Evolutionary conservation across 2,329 filamentous ascomycete species (phyloP).

Genomic region (Talaromyces funiculosus): DNA sequence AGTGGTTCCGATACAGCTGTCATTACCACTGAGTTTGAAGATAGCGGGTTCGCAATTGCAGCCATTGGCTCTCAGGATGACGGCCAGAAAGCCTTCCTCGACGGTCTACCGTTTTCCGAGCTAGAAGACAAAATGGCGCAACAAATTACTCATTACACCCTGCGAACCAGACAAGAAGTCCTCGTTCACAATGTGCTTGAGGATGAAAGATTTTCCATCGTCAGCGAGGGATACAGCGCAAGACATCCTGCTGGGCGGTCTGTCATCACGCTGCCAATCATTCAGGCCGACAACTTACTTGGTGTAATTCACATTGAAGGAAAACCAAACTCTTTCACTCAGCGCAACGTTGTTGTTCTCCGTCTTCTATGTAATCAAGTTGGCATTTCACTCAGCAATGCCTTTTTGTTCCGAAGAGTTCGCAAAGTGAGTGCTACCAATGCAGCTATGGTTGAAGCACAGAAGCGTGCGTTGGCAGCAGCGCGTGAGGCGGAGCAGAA

Average conservation of each 20-base stretch:
- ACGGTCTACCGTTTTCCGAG: constrained; percentile 52
- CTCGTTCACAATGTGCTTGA: constrained; percentile 59
- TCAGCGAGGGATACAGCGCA: constrained; percentile 51
- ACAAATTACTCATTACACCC: constrained; percentile 57
- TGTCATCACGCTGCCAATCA: constrained; percentile 58
- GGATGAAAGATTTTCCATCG: constrained; percentile 60
- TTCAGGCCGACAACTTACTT: constrained; percentile 55
- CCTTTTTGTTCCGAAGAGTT: constrained; percentile 56
- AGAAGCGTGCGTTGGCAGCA: constrained; percentile 57
- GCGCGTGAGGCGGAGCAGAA: constrained; percentile 59
- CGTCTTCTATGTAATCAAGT: constrained; percentile 60
- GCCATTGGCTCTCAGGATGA: constrained; percentile 55
- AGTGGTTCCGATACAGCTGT: constrained; percentile 56
- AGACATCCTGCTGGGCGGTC: constrained; percentile 54
- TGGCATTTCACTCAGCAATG: constrained; percentile 59
- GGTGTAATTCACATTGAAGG: constrained; percentile 59
- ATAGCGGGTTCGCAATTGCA: constrained; percentile 55
- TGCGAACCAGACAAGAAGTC: constrained; percentile 59
- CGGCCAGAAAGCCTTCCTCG: constrained; percentile 49
- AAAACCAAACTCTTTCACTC: constrained; percentile 59
- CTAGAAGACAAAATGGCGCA: constrained; percentile 55
- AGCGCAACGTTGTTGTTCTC: constrained; percentile 49
- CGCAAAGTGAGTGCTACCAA: constrained; percentile 60
- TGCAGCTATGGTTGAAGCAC: constrained; percentile 60
- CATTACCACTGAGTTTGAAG: constrained; percentile 56